phyloP scores from a whole-genome alignment of 805 yeast species.

The Zygotorulaspora chibaensis region DNA sequence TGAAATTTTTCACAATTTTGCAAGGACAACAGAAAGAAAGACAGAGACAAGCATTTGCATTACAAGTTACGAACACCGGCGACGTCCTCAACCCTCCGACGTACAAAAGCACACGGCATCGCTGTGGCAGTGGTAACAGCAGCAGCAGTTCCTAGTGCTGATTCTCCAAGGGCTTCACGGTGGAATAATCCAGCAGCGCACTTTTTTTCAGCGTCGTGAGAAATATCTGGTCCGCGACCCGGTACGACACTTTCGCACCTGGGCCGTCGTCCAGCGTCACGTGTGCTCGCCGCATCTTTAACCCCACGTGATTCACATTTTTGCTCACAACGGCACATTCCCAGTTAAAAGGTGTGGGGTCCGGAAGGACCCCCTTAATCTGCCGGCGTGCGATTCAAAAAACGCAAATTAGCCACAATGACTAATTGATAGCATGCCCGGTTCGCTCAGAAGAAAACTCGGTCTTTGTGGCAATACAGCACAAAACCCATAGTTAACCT shows the following conservation, averaged over 20 bases:
- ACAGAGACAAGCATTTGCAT: too few relatives aligned
- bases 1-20: conserved; percentile 1
- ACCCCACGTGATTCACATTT: neutral
- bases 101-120: too few relatives aligned
- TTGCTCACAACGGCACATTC: too few relatives aligned
- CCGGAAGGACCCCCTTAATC: neutral
- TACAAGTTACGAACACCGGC: too few relatives aligned
- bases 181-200: neutral
- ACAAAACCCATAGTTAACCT: too few relatives aligned
- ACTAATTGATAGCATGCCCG: too few relatives aligned
- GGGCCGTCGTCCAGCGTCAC: neutral
- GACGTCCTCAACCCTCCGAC: too few relatives aligned
- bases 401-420: neutral
- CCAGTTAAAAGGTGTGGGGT: neutral
- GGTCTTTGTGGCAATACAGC: too few relatives aligned
- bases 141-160: too few relatives aligned
- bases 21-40: neutral
- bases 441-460: too few relatives aligned
- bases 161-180: neutral
- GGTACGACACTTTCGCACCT: conserved; percentile 8
- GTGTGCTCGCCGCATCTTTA: neutral
- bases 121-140: too few relatives aligned
- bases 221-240: conserved; percentile 6
- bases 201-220: conserved; percentile 14
- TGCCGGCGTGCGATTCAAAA: neutral